These are phyloP conservation scores for Trifolium pratense DNA, from an alignment of 306 rosid species.

Conservation along the genomic window DNA sequence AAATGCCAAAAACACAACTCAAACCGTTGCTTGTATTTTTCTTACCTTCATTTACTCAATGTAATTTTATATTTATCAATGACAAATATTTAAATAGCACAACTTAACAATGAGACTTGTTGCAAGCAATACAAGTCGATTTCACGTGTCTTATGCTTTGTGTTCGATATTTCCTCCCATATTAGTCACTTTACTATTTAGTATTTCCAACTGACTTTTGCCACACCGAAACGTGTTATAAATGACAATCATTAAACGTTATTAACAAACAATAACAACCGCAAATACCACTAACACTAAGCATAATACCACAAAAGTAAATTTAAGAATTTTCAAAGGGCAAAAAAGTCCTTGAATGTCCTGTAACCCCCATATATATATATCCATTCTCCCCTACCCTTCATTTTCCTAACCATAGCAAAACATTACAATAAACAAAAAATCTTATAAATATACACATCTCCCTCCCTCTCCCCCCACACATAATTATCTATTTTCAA, in stretches of 20 bases:
- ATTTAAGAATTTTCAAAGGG: constrained; percentile 6
- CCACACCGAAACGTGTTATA: constrained; percentile 33
- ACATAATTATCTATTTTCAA: neutral
- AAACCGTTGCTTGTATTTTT: too few species aligned
- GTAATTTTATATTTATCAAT: too few species aligned
- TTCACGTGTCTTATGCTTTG: too few species aligned
- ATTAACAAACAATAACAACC: constrained; percentile 31
- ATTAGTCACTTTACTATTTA: too few species aligned
- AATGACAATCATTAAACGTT: constrained; percentile 36
- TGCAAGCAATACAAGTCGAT: too few species aligned
- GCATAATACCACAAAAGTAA: constrained; percentile 33
- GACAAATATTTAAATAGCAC: too few species aligned
- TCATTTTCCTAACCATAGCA: neutral
- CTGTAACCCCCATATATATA: neutral
- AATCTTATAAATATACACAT: neutral
- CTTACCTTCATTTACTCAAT: too few species aligned
- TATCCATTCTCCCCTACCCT: constrained; percentile 3
- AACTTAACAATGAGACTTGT: too few species aligned
- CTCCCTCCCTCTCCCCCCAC: neutral
- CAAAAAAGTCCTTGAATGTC: constrained; percentile 23
- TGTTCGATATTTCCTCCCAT: too few species aligned
- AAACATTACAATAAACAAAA: neutral
- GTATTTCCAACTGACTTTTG: neutral
- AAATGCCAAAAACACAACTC: too few species aligned
- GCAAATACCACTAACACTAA: constrained; percentile 20